These are phyloP conservation scores for Lipomyces spencermartinsiae DNA, from an alignment of 805 yeast species.

Conservation along the genomic window DNA sequence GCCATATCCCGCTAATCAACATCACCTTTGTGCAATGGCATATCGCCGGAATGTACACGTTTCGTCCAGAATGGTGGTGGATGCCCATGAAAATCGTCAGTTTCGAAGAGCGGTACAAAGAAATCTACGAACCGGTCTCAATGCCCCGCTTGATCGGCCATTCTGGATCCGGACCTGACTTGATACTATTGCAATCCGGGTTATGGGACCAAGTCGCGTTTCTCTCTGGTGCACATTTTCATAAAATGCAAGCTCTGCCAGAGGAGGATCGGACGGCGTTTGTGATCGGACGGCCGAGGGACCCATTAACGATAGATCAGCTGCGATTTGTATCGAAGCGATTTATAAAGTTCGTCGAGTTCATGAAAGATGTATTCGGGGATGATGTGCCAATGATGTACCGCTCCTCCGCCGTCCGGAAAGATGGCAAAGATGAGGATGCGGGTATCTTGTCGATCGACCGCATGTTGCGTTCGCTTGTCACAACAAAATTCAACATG, in stretches of 20 bases:
- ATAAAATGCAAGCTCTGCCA: background rate
- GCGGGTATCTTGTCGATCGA: conserved; percentile 20
- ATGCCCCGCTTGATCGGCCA: conserved; percentile 5
- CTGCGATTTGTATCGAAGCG: conserved; percentile 22
- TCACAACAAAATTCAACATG: conserved; percentile 11
- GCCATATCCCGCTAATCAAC: conserved; percentile 22
- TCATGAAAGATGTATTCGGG: conserved; percentile 18
- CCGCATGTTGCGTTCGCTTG: conserved; percentile 25
- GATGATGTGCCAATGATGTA: conserved; percentile 30
- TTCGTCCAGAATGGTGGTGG: conserved; percentile 28
- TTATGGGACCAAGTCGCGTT: conserved; percentile 27
- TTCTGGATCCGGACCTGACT: conserved; percentile 19
- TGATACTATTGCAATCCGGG: conserved; percentile 19
- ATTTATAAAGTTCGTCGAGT: conserved; percentile 14
- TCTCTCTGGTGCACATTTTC: background rate
- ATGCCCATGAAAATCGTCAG: conserved; percentile 14
- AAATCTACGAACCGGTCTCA: conserved; percentile 7
- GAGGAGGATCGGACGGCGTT: background rate
- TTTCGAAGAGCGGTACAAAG: conserved; percentile 21
- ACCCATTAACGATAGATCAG: background rate
- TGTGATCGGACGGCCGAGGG: conserved; percentile 6
- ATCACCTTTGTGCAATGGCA: conserved; percentile 25
- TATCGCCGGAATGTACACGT: conserved; percentile 15
- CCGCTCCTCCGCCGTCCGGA: conserved; percentile 16
- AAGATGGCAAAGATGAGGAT: conserved; percentile 9